Conservation (phyloP, 768 basidiomycete species). For the Kwoniella sp. region DNA sequence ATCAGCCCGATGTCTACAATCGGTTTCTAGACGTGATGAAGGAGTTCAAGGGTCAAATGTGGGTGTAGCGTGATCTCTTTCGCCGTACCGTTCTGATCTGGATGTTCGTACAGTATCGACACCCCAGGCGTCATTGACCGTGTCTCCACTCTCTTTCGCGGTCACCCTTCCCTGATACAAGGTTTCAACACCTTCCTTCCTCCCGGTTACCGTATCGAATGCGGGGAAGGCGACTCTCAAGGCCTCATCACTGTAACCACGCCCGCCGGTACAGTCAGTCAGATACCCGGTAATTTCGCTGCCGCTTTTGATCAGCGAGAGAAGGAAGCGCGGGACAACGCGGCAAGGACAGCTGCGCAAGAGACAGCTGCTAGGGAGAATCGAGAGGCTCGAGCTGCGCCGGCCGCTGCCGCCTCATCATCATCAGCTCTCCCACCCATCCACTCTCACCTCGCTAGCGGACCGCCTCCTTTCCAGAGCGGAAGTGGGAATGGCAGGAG, state of each 20-base stretch:
- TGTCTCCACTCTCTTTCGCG: slow-evolving; percentile 86
- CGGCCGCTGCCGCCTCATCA: slow-evolving; percentile 1
- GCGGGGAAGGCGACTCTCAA: slow-evolving; percentile 40
- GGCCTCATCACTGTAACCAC: slow-evolving; percentile 48
- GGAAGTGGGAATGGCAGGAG: not conserved
- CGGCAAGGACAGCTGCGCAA: slow-evolving; percentile 2
- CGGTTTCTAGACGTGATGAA: slow-evolving; percentile 96
- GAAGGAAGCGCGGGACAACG: slow-evolving; percentile 20
- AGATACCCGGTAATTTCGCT: slow-evolving; percentile 43
- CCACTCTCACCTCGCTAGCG: slow-evolving; percentile 24
- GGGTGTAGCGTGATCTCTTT: slow-evolving; percentile 8
- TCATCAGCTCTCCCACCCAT: slow-evolving; percentile 5
- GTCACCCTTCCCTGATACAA: slow-evolving; percentile 84
- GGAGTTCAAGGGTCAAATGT: slow-evolving; percentile 89
- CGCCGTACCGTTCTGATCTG: not conserved
- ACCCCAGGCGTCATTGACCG: slow-evolving; percentile 96
- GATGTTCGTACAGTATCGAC: slow-evolving; percentile 65
- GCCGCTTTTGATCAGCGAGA: slow-evolving; percentile 37
- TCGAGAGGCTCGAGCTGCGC: slow-evolving; percentile 1
- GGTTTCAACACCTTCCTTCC: slow-evolving; percentile 99
- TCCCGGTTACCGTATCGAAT: slow-evolving; percentile 85
- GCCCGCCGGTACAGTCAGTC: slow-evolving; percentile 46
- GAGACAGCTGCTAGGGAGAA: slow-evolving; percentile 1
- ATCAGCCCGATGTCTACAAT: slow-evolving; percentile 91
- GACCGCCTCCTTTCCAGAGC: slow-evolving; percentile 21